Evolutionary conservation across 768 basidiomycete genomes (phyloP).

Genomic region (Naganishia vishniacii): DNA sequence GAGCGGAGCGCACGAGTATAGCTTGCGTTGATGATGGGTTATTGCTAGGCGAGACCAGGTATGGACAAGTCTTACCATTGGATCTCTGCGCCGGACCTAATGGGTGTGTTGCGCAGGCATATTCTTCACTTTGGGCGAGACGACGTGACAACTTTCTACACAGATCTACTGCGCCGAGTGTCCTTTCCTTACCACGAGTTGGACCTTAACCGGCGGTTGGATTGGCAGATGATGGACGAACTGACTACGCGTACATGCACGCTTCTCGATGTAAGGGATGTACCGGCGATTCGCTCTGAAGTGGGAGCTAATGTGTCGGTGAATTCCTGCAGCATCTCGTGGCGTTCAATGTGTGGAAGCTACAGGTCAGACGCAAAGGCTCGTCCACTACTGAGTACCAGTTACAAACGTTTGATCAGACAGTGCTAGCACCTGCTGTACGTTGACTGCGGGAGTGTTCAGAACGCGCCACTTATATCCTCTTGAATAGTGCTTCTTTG

Average conservation of each 20-base stretch:
- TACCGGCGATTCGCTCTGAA: too few relatives aligned
- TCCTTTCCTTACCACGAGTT: slow-evolving; percentile 82
- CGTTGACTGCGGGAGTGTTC: slow-evolving; percentile 35
- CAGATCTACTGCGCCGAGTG: slow-evolving; percentile 69
- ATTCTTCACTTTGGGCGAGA: slow-evolving; percentile 83
- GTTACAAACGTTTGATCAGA: slow-evolving; percentile 87
- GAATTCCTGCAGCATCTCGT: slow-evolving; percentile 67
- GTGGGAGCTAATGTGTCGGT: background rate
- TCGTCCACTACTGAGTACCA: slow-evolving; percentile 78
- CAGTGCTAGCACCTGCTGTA: slow-evolving; percentile 90
- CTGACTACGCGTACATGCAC: slow-evolving; percentile 80
- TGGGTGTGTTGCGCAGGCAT: slow-evolving; percentile 55
- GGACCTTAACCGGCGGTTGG: slow-evolving; percentile 68
- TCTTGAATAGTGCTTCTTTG: slow-evolving; percentile 70
- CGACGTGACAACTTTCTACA: slow-evolving; percentile 85
- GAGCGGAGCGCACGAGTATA: slow-evolving; percentile 73
- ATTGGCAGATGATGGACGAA: slow-evolving; percentile 88
- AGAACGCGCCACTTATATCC: background rate
- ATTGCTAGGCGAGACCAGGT: slow-evolving; percentile 82
- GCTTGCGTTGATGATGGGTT: slow-evolving; percentile 93
- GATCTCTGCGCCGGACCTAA: background rate
- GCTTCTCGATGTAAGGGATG: slow-evolving; percentile 66
- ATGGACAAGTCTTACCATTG: slow-evolving; percentile 29
- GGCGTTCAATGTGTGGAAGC: slow-evolving; percentile 82
- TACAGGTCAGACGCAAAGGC: slow-evolving; percentile 72